Percentiles rank a stretch among this genome's conserved stretches.
Evolutionary conservation across 768 basidiomycete species (phyloP).

Genomic region (Clitopilus hobsonii): DNA sequence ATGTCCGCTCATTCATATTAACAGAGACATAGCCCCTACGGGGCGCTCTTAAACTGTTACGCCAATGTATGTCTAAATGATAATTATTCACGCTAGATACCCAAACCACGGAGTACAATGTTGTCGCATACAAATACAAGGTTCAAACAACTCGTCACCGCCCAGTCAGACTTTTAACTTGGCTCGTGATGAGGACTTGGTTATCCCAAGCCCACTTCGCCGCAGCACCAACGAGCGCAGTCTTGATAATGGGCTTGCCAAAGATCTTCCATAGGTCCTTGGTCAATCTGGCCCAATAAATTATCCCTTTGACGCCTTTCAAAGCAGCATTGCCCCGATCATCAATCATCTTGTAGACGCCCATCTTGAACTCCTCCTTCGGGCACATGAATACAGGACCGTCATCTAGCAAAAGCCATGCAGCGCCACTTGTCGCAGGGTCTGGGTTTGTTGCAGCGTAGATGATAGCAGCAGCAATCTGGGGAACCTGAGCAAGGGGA

Average conservation of each 20-base stretch:
- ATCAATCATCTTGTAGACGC: slow-evolving; percentile 51
- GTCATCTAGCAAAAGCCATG: slow-evolving; percentile 44
- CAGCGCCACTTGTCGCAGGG: slow-evolving; percentile 36
- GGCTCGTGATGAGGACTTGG: slow-evolving; percentile 11
- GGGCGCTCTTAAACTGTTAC: not conserved
- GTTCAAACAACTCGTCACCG: not conserved
- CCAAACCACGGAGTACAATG: not conserved
- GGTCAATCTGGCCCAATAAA: slow-evolving; percentile 21
- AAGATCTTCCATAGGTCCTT: slow-evolving; percentile 24
- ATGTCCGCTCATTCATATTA: not conserved
- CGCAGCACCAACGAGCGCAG: slow-evolving; percentile 14
- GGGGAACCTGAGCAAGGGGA: slow-evolving; percentile 39
- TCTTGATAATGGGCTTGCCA: slow-evolving; percentile 19
- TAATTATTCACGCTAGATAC: not conserved
- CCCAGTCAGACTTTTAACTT: not conserved
- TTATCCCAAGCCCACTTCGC: slow-evolving; percentile 26
- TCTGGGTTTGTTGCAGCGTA: slow-evolving; percentile 44
- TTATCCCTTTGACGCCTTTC: slow-evolving; percentile 20
- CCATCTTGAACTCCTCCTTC: slow-evolving; percentile 42
- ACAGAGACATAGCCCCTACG: not conserved
- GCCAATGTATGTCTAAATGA: not conserved
- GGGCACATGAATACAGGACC: slow-evolving; percentile 44
- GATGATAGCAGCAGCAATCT: slow-evolving; percentile 50
- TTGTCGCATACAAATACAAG: not conserved
- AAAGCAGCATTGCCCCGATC: slow-evolving; percentile 25